phyloP scores from a whole-genome alignment of 208 protist species.

The Trypanosomatidae sp. region DNA sequence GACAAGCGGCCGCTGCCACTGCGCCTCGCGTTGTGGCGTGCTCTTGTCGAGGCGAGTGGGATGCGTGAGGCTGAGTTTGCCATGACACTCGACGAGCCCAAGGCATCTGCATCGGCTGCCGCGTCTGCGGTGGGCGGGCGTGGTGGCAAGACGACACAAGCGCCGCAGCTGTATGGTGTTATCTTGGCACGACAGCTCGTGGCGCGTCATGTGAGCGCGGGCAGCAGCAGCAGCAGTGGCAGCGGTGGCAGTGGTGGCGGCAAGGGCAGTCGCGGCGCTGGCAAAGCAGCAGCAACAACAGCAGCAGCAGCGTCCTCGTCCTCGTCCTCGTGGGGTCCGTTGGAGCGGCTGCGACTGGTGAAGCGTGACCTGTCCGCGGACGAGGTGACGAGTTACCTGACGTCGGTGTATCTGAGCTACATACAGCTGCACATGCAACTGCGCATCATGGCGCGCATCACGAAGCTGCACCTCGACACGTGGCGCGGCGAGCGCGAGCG shows the following conservation, averaged over 20 bases:
- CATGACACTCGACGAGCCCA: too few species aligned
- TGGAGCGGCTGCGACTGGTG: slow-evolving; percentile 37
- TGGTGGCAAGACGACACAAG: slow-evolving; percentile 8
- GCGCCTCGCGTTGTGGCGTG: slow-evolving; percentile 55
- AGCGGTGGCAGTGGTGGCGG: background rate
- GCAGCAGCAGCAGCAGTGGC: background rate
- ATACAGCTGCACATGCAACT: slow-evolving; percentile 63
- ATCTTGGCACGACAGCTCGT: too few species aligned
- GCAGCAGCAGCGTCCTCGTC: too few species aligned
- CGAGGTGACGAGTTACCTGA: slow-evolving; percentile 44
- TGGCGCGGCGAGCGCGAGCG: slow-evolving; percentile 70
- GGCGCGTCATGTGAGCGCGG: too few species aligned
- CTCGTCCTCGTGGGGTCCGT: slow-evolving; percentile 20
- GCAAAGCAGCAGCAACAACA: slow-evolving; percentile 7
- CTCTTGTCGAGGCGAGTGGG: slow-evolving; percentile 45
- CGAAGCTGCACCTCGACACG: slow-evolving; percentile 57
- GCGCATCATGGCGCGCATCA: slow-evolving; percentile 52
- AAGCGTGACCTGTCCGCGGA: slow-evolving; percentile 25
- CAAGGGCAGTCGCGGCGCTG: slow-evolving; percentile 5
- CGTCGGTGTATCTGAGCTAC: slow-evolving; percentile 63
- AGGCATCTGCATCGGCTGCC: too few species aligned
- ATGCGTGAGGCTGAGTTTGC: slow-evolving; percentile 66
- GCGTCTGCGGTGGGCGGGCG: slow-evolving; percentile 8
- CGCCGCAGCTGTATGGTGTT: slow-evolving; percentile 1
- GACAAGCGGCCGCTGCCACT: slow-evolving; percentile 17